Base-by-base conservation (phyloP, 257 asterid genomes). In the Solanum habrochaites region DNA sequence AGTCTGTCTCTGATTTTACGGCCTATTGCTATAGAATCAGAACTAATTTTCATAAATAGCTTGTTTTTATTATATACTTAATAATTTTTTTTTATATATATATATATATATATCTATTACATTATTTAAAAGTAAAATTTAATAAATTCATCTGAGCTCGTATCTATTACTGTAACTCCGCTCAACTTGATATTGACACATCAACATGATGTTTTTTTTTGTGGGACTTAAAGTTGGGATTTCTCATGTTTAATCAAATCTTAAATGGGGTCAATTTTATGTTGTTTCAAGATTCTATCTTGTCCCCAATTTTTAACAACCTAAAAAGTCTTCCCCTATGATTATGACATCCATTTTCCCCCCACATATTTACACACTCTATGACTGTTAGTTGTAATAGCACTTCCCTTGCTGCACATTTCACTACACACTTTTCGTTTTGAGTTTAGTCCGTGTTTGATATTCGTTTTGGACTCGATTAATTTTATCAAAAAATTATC, bases 241-340 rank as follows among this genome's bases (percentile, higher is more conserved):
- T 67, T 81, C 42, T 37, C 66, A 32, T 27, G 86, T 78, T 77
- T 49, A 88, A 85, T 78, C 86, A 85, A 49, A 85, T 85, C 90
- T 42, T 11, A 16, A 29, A 40, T 78, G 88, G 90, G 88, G 72
- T 85, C 83, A 77, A 15, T 37, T 37, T 85, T 82, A 78, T 45
- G 67, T 78, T 47, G 5, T 78, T 88, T 88, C 86, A 10, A 75
- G 88, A 64, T 85, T 78, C 66, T 32, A 87, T 88, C 90, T 78
- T 85, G 86, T 83, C 32, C 8, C 83, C 52, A 70, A 23, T 75
- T 78, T 25, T 56, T 75, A 32, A 64, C 42, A 60, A 75, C 71
- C 86, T 45, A 82, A 60, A 82, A 60, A 32, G 64, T 62, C 85
- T 80, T 16, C 42, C 58, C 14, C 27, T 80, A 25, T 64, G 82